Percentiles rank a stretch among this genome's conserved stretches.
These are phyloP conservation scores for Pyrus communis DNA, from an alignment of 306 rosid species.

Conservation along the genomic window DNA sequence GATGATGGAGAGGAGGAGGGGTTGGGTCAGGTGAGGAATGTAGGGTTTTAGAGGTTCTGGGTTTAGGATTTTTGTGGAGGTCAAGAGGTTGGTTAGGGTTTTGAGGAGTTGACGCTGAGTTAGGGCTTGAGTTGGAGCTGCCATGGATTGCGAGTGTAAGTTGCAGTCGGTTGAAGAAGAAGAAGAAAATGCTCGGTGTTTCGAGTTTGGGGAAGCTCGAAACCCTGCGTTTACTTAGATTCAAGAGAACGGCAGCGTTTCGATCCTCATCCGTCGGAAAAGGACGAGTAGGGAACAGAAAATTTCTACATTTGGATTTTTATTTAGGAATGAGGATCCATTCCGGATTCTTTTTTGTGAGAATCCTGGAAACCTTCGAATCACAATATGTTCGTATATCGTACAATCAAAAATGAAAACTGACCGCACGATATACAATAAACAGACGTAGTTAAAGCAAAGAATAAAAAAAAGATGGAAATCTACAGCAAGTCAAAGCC, in stretches of 20 bases:
- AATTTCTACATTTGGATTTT: background rate
- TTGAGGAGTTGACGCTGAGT: constrained; percentile 18
- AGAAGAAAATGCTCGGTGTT: background rate
- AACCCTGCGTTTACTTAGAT: background rate
- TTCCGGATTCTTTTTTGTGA: too few relatives aligned
- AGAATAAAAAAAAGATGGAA: constrained; percentile 7
- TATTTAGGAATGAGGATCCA: too few relatives aligned
- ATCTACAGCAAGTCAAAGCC: background rate
- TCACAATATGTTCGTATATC: fast-evolving
- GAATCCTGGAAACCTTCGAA: fast-evolving
- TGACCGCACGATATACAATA: too few relatives aligned
- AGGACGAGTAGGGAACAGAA: background rate
- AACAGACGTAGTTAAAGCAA: background rate
- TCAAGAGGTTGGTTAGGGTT: constrained; percentile 25
- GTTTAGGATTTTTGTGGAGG: constrained; percentile 10
- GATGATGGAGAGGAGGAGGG: constrained; percentile 46
- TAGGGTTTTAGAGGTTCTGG: constrained; percentile 20
- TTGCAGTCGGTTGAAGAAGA: background rate
- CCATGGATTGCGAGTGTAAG: background rate
- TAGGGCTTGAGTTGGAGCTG: background rate
- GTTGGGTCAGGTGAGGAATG: constrained; percentile 38
- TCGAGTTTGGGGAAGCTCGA: background rate
- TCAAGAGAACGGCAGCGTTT: background rate
- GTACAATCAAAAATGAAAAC: fast-evolving
- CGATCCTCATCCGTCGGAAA: background rate